phyloP scores from a whole-genome alignment of 176 grass and related monocot genomes.

The Tuctoria greenei region DNA sequence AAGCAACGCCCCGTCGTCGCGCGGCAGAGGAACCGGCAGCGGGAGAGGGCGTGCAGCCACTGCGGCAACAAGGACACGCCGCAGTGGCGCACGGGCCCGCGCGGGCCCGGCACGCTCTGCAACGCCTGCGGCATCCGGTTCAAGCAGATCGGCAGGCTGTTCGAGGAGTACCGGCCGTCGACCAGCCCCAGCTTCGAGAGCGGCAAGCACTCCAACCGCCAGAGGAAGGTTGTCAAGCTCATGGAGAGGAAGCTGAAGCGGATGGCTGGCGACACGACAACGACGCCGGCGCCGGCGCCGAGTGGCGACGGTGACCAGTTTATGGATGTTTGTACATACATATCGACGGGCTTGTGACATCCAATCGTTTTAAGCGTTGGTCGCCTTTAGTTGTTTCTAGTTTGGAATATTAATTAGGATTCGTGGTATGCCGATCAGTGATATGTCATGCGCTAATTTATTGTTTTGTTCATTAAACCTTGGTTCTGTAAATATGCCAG shows the following conservation, averaged over 20 bases:
- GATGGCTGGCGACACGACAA: too few relatives aligned
- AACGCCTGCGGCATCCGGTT: slow-evolving; percentile 60
- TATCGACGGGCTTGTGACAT: slow-evolving; percentile 14
- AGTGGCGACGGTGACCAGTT: background rate
- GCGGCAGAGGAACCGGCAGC: slow-evolving; percentile 7
- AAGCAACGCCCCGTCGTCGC: background rate
- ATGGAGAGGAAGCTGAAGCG: background rate
- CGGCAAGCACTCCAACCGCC: slow-evolving; percentile 48
- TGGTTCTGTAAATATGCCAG: background rate
- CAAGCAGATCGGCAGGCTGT: slow-evolving; percentile 17
- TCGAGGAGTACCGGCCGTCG: slow-evolving; percentile 50
- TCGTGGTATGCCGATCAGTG: background rate
- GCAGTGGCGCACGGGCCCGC: slow-evolving; percentile 57
- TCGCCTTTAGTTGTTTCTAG: background rate
- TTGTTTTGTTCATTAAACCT: background rate
- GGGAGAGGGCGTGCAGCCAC: slow-evolving; percentile 33
- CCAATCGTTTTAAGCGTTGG: background rate
- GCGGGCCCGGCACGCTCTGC: slow-evolving; percentile 56
- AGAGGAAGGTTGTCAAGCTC: slow-evolving; percentile 38
- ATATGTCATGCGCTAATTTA: background rate
- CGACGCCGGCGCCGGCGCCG: background rate
- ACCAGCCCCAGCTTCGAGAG: slow-evolving; percentile 44
- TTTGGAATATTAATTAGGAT: background rate
- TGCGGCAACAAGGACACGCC: slow-evolving; percentile 47
- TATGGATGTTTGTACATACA: slow-evolving; percentile 16